Base-by-base conservation (phyloP, 108 stramenopile species). In the Nannochloropsis gaditana region DNA sequence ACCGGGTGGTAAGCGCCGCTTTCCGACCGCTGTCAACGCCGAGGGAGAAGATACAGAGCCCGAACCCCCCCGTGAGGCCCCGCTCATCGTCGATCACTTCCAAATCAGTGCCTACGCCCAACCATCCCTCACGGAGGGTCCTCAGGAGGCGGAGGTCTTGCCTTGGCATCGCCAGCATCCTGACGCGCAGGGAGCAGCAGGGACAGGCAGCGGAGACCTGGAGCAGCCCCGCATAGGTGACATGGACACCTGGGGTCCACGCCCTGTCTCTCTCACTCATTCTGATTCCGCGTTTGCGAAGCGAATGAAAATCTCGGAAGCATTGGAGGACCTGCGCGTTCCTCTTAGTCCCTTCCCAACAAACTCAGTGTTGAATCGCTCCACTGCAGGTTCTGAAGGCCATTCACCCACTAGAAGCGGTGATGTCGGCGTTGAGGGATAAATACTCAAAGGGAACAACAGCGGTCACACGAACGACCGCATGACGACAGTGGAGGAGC, bases 251-350 rank as follows among this genome's bases (percentile, higher is more conserved):
- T 31, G 31, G 59, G 59, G n/a, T n/a, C 59, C 59, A n/a, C 59
- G 8, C 19, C 59, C 19, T 73, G 19, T 2, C 59, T 73, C 59
- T n/a, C 15, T 73, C 5, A 73, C 19, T 73, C 59, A 73, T 15
- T 73, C 59, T 73, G 59, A 15, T 73, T 4, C 59, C 4, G 59
- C 59, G 59, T 73, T 73, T 15, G 59, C 59, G n/a, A 73, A 73
- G 59, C 59, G 59, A 73, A 73, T 73, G 59, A 73, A n/a, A 3
- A 73, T 73, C n/a, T 73, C 59, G 59, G 59, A 73, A n/a, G 59
- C 59, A 15, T 73, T 73, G 59, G 59, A 73, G 8, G 59, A 73
- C n/a, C n/a, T 73, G n/a, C 59, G 6, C 19, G 59, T 73, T 15
- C 59, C 59, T 4, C 59, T 73, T n/a, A 73, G 59, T 73, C 59